phyloP scores from a whole-genome alignment of 164 flowering plant species.

The Piper longum region DNA sequence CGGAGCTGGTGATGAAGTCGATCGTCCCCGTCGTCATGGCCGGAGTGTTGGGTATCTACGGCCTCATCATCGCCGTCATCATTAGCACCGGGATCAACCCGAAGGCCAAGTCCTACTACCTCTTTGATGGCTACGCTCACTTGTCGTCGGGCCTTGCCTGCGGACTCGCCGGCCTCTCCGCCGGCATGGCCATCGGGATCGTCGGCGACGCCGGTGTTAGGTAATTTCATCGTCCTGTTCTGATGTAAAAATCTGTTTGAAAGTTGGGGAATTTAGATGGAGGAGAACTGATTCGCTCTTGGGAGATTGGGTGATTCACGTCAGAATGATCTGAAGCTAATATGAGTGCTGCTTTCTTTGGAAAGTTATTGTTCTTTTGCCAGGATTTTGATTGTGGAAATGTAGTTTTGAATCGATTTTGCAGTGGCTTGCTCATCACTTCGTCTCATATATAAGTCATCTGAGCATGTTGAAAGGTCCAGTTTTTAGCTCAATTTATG shows the following conservation, averaged over 20 bases:
- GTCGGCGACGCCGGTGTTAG: constrained; percentile 88
- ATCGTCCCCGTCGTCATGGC: constrained; percentile 93
- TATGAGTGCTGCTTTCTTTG: too few relatives aligned
- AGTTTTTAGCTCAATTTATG: too few relatives aligned
- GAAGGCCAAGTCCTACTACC: constrained; percentile 66
- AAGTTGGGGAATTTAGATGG: not conserved
- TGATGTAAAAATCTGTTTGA: not conserved
- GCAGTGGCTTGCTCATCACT: too few relatives aligned
- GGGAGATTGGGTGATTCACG: not conserved
- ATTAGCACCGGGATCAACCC: constrained; percentile 90
- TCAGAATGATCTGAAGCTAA: too few relatives aligned
- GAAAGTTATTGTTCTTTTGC: too few relatives aligned
- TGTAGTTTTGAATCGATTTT: too few relatives aligned
- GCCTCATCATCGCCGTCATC: constrained; percentile 73
- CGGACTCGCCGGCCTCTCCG: constrained; percentile 85
- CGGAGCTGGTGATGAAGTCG: constrained; percentile 83
- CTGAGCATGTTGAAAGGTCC: too few relatives aligned
- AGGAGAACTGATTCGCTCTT: not conserved
- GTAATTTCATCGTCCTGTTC: constrained; percentile 13
- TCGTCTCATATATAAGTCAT: too few relatives aligned
- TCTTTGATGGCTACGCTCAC: constrained; percentile 77
- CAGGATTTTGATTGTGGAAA: too few relatives aligned
- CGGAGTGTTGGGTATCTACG: constrained; percentile 80
- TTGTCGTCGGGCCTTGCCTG: constrained; percentile 78
- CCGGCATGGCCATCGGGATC: constrained; percentile 91